Percentiles rank a stretch among this genome's conserved stretches.
These are phyloP conservation scores for Xylariaceae sp. DNA, from an alignment of 2,329 filamentous ascomycete species.

Conservation along the genomic window DNA sequence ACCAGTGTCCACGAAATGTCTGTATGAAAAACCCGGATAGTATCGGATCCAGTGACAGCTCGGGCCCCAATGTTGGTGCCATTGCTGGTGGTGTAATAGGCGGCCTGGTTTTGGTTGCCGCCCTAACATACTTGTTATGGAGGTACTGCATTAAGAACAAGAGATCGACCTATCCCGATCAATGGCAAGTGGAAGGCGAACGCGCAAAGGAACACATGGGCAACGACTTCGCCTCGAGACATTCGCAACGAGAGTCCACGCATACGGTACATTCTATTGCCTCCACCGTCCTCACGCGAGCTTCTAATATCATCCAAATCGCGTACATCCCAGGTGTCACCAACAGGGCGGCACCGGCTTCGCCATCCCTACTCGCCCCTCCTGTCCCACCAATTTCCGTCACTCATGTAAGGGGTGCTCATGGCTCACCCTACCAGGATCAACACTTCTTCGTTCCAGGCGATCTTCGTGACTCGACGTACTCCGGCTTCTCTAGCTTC, in stretches of 20 bases:
- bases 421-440: constrained; percentile 58
- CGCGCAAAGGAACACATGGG: constrained; percentile 40
- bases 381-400: constrained; percentile 88
- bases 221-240: constrained; percentile 40
- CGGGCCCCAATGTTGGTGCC: constrained; percentile 65
- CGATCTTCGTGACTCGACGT: constrained; percentile 85
- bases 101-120: constrained; percentile 68
- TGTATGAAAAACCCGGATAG: constrained; percentile 36
- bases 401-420: constrained; percentile 53
- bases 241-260: constrained; percentile 66
- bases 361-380: constrained; percentile 74
- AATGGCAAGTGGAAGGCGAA: constrained; percentile 49
- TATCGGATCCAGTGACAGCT: constrained; percentile 25
- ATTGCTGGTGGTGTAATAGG: constrained; percentile 91
- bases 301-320: constrained; percentile 98
- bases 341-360: constrained; percentile 81
- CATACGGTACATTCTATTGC: constrained; percentile 89
- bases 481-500: constrained; percentile 66
- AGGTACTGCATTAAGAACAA: constrained; percentile 79
- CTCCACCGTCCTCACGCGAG: constrained; percentile 88
- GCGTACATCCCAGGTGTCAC: constrained; percentile 97
- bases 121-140: constrained; percentile 77
- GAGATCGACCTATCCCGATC: constrained; percentile 57
- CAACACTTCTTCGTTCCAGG: constrained; percentile 92
- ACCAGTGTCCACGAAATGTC: constrained; percentile 43